A percentile compares a stretch with the other conserved stretches of the same genome.
These are phyloP conservation scores for Paramecium pentaurelia DNA, from an alignment of 73 alveolate species.

Conservation along the genomic window DNA sequence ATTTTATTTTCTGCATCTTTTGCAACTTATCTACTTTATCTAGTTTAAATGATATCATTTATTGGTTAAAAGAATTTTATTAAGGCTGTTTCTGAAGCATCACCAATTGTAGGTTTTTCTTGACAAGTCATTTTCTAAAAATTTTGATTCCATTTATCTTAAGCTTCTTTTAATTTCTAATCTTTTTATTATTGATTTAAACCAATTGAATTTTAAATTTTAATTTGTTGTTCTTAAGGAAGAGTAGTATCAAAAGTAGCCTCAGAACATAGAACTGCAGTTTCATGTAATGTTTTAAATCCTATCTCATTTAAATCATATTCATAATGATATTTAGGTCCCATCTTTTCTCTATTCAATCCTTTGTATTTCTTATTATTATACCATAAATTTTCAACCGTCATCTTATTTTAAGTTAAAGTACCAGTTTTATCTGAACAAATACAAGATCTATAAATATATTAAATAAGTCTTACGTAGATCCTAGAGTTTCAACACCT, in stretches of 20 bases:
- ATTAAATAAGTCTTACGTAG: conserved; percentile 41
- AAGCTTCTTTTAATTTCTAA: background rate
- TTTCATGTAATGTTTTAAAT: background rate
- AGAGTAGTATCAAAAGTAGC: conserved; percentile 18
- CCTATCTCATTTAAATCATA: conserved; percentile 20
- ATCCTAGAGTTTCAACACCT: conserved; percentile 82
- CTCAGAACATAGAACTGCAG: background rate
- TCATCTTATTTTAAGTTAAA: conserved; percentile 66
- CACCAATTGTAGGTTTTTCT: conserved; percentile 71
- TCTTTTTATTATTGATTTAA: conserved; percentile 1
- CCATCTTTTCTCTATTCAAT: background rate
- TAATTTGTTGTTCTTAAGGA: conserved; percentile 41
- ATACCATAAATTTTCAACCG: conserved; percentile 70
- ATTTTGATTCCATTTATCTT: background rate
- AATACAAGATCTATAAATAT: conserved; percentile 35
- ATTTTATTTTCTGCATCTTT: conserved; percentile 63
- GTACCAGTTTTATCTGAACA: conserved; percentile 78
- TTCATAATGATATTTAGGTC: background rate
- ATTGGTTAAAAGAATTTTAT: conserved; percentile 90
- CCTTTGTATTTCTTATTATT: conserved; percentile 14
- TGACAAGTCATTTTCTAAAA: background rate
- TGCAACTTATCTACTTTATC: conserved; percentile 64
- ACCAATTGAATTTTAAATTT: background rate
- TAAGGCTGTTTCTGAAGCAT: conserved; percentile 93
- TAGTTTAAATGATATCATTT: conserved; percentile 62